A percentile compares a stretch with the other conserved stretches of the same genome.
Evolutionary conservation across 768 basidiomycete species (phyloP).

Genomic region (Cystobasidium tubakii): DNA sequence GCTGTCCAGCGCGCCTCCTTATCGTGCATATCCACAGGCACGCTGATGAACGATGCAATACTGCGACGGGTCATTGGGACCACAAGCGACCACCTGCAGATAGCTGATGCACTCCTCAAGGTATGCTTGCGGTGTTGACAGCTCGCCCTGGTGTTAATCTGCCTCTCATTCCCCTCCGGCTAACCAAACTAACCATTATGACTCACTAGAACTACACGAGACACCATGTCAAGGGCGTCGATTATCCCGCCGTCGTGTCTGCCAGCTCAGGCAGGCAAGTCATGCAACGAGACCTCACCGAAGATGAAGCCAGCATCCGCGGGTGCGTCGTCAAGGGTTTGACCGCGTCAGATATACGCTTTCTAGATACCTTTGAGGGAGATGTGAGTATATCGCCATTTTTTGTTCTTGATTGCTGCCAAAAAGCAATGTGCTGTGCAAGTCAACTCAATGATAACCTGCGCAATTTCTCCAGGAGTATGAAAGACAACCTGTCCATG

Average conservation of each 20-base stretch:
- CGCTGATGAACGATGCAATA: constrained; percentile 79
- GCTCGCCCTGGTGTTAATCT: no score
- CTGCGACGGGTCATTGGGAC: constrained; percentile 69
- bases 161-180: no score
- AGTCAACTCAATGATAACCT: no score
- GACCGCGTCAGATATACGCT: constrained; percentile 58
- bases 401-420: not conserved
- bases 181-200: not conserved
- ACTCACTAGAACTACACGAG: constrained; percentile 64
- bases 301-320: constrained; percentile 65
- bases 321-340: constrained; percentile 75
- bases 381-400: constrained; percentile 51
- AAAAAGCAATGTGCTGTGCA: no score
- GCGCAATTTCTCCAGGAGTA: constrained; percentile 61
- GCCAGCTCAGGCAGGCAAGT: constrained; percentile 55
- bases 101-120: constrained; percentile 65
- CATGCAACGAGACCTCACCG: constrained; percentile 55
- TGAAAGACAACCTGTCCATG: constrained; percentile 55
- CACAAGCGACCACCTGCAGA: constrained; percentile 59
- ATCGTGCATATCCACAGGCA: constrained; percentile 54
- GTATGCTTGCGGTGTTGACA: constrained; percentile 49
- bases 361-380: constrained; percentile 78
- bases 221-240: constrained; percentile 68
- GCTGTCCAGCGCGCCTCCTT: not conserved
- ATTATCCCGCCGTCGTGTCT: constrained; percentile 79